These are phyloP conservation scores for Thinopyrum elongatum DNA, from an alignment of 176 grass and related monocot genomes.

Conservation along the genomic window DNA sequence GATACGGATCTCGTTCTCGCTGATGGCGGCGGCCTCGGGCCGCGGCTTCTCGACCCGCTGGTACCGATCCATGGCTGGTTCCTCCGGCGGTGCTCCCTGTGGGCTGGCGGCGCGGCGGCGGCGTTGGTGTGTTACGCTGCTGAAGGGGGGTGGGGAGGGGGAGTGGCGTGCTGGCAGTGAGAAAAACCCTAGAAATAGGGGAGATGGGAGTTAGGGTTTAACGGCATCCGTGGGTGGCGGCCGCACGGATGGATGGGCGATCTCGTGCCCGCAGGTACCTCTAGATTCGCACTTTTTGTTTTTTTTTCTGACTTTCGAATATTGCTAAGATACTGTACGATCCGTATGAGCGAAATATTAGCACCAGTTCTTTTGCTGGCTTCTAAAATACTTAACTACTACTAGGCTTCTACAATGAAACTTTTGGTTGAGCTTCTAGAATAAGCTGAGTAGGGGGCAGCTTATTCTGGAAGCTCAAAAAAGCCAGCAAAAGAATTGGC, in stretches of 20 bases:
- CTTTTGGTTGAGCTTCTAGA: too few species aligned
- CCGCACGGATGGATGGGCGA: conserved; percentile 28
- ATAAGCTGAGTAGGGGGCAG: too few species aligned
- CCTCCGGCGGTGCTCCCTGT: not conserved
- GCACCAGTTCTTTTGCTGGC: too few species aligned
- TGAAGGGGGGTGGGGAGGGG: not conserved
- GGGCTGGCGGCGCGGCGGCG: not conserved
- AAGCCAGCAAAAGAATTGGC: too few species aligned
- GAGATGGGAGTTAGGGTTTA: conserved; percentile 39
- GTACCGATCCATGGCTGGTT: conserved; percentile 75
- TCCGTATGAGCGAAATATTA: too few species aligned
- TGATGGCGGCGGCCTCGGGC: conserved; percentile 73
- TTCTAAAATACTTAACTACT: too few species aligned
- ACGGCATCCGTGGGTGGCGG: conserved; percentile 45
- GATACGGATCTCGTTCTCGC: conserved; percentile 98
- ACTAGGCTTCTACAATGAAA: too few species aligned
- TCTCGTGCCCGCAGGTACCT: conserved; percentile 13
- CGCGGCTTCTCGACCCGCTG: conserved; percentile 92
- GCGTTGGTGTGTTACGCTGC: conserved; percentile 15
- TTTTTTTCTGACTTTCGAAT: not conserved
- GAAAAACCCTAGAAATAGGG: conserved; percentile 79
- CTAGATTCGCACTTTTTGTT: conserved; percentile 30
- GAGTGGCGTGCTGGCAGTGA: conserved; percentile 9
- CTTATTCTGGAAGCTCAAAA: too few species aligned
- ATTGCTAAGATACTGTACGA: too few species aligned